These are phyloP conservation scores for Colletotrichum endophyticum DNA, from an alignment of 2,329 filamentous ascomycete genomes.

Conservation along the genomic window DNA sequence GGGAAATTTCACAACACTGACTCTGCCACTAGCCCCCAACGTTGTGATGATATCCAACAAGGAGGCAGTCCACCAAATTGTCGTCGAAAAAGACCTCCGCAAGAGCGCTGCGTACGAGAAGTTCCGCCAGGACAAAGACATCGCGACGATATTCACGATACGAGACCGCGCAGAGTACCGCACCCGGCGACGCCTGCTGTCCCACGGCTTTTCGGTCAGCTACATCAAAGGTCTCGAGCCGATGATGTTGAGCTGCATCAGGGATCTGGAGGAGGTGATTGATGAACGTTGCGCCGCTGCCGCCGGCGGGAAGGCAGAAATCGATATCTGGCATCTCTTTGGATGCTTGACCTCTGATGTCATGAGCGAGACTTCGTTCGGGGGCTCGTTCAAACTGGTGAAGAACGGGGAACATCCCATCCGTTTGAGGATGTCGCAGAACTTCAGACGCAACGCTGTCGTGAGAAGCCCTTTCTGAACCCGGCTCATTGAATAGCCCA, in stretches of 20 bases:
- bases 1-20: not conserved
- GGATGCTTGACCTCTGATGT: not conserved
- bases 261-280: not conserved
- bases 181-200: not conserved
- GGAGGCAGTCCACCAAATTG: not conserved
- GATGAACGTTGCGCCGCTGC: not conserved
- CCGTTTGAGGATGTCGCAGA: not conserved
- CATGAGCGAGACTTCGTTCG: not conserved
- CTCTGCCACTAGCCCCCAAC: not conserved
- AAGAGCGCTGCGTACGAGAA: slow-evolving; percentile 1
- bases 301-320: not conserved
- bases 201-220: not conserved
- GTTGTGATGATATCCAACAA: not conserved
- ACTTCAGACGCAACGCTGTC: not conserved
- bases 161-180: not conserved
- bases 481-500: not conserved
- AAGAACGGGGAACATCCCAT: not conserved
- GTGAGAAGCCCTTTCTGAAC: not conserved
- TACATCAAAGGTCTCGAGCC: not conserved
- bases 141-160: not conserved
- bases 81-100: not conserved
- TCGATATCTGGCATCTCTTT: not conserved
- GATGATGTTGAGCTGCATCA: not conserved
- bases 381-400: not conserved
- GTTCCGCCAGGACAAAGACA: not conserved